Evolutionary conservation across 75 land plant genomes (phyloP), one percentile per base, ranked within the genome.

Genomic region (Cupressus sempervirens): DNA sequence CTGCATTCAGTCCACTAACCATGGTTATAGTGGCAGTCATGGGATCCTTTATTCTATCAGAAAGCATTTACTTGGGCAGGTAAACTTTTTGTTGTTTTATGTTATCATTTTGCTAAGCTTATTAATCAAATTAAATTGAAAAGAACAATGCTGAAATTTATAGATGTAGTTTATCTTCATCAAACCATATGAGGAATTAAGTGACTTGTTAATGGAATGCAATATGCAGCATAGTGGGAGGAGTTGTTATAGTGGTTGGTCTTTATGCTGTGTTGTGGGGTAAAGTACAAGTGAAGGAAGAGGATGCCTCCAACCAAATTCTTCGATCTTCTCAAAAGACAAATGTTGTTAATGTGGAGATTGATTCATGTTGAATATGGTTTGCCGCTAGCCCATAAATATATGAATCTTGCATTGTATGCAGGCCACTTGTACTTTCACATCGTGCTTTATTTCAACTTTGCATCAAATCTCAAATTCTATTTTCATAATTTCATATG

Each of bases 1-100:
- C 93, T 26, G 93, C 94, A 36, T 93, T 93, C 84, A 93, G 93
- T 75, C 94, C 94, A n/a, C 84, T 93, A 26, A 93, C 87, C 87
- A 93, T 91, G 93, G 87, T 93, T 80, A 90, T 93, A 34, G 94
- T 90, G 3, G 94, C 94, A 13, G 85, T 93, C 86, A 88, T 93
- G 93, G 94, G 93, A 20, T 88, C 93, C 73, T 85, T 93, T 83
- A 91, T 91, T 41, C 88, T 93, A 14, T 89, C 90, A 53, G 92
- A 90, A 65, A 89, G 90, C 43, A 92, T 93, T 26, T 90, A 87
- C 81, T 70, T 93, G 84, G 94, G 94, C 87, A 91, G 94, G 94
- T 93, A 87, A 45, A 20, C 35, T 4, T 16, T 2, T 50, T 48
- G 52, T 48, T 86, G 76, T 81, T 58, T 85, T 48, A 48, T 48